Evolutionary conservation across 768 basidiomycete species (phyloP).

Genomic region (Grammothele lineata): DNA sequence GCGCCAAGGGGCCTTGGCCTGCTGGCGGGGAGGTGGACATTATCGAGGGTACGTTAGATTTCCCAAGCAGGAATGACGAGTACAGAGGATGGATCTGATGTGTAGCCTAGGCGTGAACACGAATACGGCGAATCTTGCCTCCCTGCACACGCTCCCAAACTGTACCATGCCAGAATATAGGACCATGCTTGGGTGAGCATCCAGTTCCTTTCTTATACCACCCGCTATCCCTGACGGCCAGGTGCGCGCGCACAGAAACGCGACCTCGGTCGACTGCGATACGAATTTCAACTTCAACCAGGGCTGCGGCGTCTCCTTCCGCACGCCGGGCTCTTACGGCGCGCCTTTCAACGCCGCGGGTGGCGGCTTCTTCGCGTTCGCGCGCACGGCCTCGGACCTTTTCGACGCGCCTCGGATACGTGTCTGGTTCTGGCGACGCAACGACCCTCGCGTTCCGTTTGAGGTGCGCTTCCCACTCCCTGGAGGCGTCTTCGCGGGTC

Average conservation of each 20-base stretch:
- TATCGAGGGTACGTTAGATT: slow-evolving; percentile 51
- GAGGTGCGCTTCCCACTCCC: slow-evolving; percentile 32
- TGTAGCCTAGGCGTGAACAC: too few species aligned
- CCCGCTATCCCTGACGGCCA: not conserved
- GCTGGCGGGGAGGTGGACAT: slow-evolving; percentile 59
- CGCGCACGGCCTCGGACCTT: slow-evolving; percentile 30
- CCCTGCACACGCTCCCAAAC: slow-evolving; percentile 48
- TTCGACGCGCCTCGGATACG: too few species aligned
- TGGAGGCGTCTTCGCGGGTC: not conserved
- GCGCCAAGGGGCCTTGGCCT: slow-evolving; percentile 51
- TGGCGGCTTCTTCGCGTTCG: slow-evolving; percentile 61
- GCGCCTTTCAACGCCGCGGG: slow-evolving; percentile 42
- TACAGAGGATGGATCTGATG: too few species aligned
- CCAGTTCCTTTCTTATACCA: not conserved
- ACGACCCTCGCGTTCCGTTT: slow-evolving; percentile 39
- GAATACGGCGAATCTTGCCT: slow-evolving; percentile 49
- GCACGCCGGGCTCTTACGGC: slow-evolving; percentile 39
- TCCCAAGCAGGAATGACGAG: not conserved
- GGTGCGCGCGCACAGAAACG: slow-evolving; percentile 26
- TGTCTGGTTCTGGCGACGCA: slow-evolving; percentile 60
- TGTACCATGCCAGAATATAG: slow-evolving; percentile 45
- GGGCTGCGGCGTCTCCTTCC: slow-evolving; percentile 54
- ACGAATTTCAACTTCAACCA: slow-evolving; percentile 46
- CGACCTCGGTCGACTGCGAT: slow-evolving; percentile 45
- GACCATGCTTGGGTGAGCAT: slow-evolving; percentile 42